These are phyloP conservation scores for Cardamine resedifolia DNA, from an alignment of 345 rosid species.

Conservation along the genomic window DNA sequence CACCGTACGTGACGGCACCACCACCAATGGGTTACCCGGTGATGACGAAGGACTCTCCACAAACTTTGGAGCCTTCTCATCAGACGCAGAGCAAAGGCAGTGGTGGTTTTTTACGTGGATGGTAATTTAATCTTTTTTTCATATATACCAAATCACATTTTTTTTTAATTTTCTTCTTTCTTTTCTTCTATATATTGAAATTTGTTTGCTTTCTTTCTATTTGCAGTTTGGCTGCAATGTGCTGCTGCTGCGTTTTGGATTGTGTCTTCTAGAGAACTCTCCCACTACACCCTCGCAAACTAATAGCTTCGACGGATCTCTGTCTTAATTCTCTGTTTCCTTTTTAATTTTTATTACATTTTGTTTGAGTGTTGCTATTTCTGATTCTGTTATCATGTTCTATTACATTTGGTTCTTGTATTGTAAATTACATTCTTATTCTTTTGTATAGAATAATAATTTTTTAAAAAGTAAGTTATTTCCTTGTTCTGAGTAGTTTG, in stretches of 20 bases:
- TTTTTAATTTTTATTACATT: background rate
- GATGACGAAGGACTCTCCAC: conserved; percentile 15
- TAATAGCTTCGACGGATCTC: background rate
- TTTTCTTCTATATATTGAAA: background rate
- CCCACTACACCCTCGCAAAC: background rate
- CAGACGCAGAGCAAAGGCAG: conserved; percentile 31
- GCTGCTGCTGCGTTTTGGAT: conserved; percentile 31
- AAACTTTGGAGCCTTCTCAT: conserved; percentile 10
- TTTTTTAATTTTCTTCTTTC: background rate
- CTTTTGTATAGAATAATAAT: background rate
- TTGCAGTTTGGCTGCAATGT: conserved; percentile 31
- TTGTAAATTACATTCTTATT: conserved; percentile 13
- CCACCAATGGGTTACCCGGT: conserved; percentile 22
- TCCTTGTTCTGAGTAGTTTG: background rate
- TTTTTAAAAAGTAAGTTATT: background rate
- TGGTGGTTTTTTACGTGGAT: conserved; percentile 27
- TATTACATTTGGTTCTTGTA: background rate
- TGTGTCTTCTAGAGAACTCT: conserved; percentile 18
- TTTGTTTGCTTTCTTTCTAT: background rate
- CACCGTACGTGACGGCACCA: conserved; percentile 18
- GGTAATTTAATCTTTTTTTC: conserved; percentile 17
- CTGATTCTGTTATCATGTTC: background rate
- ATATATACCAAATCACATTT: background rate
- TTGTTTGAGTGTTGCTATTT: background rate
- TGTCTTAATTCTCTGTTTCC: background rate